Conservation (phyloP, 2,329 filamentous ascomycete genomes). For the Elsinoe australis region DNA sequence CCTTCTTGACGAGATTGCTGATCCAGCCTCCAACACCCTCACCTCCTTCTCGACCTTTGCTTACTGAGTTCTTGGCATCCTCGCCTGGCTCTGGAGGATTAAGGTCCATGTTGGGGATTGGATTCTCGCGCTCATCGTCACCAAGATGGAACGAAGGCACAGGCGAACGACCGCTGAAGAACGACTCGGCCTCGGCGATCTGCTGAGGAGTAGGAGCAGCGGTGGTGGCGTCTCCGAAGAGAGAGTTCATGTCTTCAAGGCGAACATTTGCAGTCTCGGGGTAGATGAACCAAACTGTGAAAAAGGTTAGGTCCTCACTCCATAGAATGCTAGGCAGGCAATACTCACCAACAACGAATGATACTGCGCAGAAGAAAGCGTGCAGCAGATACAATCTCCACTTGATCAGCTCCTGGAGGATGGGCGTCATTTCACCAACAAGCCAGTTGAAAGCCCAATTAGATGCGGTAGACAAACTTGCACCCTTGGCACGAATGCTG, state of each 20-base stretch:
- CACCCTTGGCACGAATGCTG: slow-evolving; percentile 90
- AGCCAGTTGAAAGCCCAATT: slow-evolving; percentile 37
- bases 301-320: slow-evolving; percentile 15
- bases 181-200: slow-evolving; percentile 70
- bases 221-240: slow-evolving; percentile 90
- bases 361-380: slow-evolving; percentile 91
- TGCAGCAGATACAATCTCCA: slow-evolving; percentile 94
- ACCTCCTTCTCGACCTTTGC: slow-evolving; percentile 30
- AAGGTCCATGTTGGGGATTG: slow-evolving; percentile 74
- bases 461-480: slow-evolving; percentile 72
- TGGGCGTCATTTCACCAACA: slow-evolving; percentile 40
- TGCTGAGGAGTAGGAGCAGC: slow-evolving; percentile 71
- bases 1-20: slow-evolving; percentile 54
- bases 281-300: slow-evolving; percentile 87
- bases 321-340: neutral
- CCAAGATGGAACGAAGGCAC: slow-evolving; percentile 64
- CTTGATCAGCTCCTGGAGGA: slow-evolving; percentile 82
- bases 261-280: slow-evolving; percentile 93
- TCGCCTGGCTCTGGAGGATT: slow-evolving; percentile 61
- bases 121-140: slow-evolving; percentile 35
- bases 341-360: slow-evolving; percentile 86
- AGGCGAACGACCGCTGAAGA: slow-evolving; percentile 71
- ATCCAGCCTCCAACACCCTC: slow-evolving; percentile 65
- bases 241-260: slow-evolving; percentile 88
- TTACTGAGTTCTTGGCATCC: slow-evolving; percentile 41